These are phyloP conservation scores for Magnolia sinica DNA, from an alignment of 164 flowering plant genomes.

Conservation along the genomic window DNA sequence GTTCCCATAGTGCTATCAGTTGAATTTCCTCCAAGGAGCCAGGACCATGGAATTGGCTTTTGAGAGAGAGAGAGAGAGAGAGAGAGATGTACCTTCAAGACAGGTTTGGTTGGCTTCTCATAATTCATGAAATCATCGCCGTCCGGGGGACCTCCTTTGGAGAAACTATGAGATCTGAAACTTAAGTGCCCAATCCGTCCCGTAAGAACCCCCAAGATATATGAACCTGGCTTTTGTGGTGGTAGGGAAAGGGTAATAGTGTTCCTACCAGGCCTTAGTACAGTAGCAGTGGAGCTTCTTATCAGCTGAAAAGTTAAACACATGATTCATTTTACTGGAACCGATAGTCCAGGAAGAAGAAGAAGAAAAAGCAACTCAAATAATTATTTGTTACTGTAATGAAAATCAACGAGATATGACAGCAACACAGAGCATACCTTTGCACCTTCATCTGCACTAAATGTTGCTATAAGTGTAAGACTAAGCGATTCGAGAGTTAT, in stretches of 20 bases:
- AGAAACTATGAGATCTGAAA: constrained; percentile 94
- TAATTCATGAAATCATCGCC: constrained; percentile 97
- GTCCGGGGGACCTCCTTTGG: constrained; percentile 90
- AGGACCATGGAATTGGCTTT: too few relatives aligned
- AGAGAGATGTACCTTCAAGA: constrained; percentile 59
- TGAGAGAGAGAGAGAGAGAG: too few relatives aligned
- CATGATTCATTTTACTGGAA: background rate
- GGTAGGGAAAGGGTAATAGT: constrained; percentile 65
- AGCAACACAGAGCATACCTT: constrained; percentile 48
- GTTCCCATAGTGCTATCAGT: too few relatives aligned
- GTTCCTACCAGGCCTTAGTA: constrained; percentile 79
- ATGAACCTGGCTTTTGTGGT: constrained; percentile 93
- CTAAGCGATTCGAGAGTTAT: constrained; percentile 87
- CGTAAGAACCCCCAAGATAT: constrained; percentile 92
- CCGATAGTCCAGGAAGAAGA: background rate
- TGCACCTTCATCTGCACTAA: constrained; percentile 52
- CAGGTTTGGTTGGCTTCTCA: constrained; percentile 91
- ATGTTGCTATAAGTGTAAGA: constrained; percentile 73
- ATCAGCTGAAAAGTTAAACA: constrained; percentile 53
- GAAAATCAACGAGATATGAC: background rate
- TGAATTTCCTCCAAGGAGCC: too few relatives aligned
- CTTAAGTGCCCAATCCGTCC: constrained; percentile 90
- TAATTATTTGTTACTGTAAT: background rate
- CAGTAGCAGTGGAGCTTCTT: constrained; percentile 57
- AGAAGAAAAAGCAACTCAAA: background rate